These are phyloP conservation scores for Cryphonectria carpinicola DNA, from an alignment of 2,329 filamentous ascomycete species.

Conservation along the genomic window DNA sequence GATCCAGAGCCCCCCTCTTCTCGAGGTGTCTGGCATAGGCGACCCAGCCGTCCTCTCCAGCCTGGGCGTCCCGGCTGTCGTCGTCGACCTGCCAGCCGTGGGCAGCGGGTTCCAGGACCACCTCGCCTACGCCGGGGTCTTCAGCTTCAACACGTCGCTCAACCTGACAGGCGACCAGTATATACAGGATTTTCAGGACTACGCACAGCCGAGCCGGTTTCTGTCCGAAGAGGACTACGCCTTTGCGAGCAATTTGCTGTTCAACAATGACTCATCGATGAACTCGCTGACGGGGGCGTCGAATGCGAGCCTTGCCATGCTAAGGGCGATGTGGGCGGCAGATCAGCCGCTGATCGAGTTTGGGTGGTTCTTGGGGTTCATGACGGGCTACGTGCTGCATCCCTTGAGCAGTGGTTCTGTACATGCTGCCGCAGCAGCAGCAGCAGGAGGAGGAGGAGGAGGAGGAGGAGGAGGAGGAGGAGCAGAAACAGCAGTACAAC, in stretches of 20 bases:
- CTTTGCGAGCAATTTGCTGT: conserved; percentile 1
- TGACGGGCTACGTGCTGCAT: conserved; percentile 14
- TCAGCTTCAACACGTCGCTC: conserved; percentile 10
- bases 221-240: conserved; percentile 5
- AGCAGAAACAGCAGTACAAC: neutral
- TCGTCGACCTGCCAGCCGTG: conserved; percentile 3
- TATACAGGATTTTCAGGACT: conserved; percentile 9
- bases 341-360: conserved; percentile 6
- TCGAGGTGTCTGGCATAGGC: conserved; percentile 22
- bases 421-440: neutral
- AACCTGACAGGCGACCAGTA: neutral
- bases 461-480: too few species aligned
- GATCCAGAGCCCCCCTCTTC: conserved; percentile 18
- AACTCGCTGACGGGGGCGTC: neutral
- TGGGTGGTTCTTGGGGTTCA: conserved; percentile 7
- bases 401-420: conserved; percentile 17
- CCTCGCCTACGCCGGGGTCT: conserved; percentile 4
- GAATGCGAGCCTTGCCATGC: conserved; percentile 9
- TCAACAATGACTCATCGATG: neutral
- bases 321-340: neutral
- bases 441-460: neutral
- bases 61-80: neutral
- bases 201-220: conserved; percentile 1
- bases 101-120: conserved; percentile 15
- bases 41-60: conserved; percentile 10